Conservation (phyloP, 805 yeast species). For the Kodamaea nitidulidarum region DNA sequence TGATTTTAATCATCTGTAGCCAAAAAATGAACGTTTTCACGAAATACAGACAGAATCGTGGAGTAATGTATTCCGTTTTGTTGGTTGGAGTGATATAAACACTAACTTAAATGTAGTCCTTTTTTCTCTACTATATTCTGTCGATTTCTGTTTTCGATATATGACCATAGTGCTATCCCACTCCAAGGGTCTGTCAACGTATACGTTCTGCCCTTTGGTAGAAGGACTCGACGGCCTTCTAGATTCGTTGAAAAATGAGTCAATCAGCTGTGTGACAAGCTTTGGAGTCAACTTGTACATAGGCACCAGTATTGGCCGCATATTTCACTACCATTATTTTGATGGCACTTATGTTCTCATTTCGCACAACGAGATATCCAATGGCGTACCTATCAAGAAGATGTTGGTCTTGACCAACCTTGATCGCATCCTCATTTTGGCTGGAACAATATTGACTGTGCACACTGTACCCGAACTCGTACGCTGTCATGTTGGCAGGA, state of each 20-base stretch:
- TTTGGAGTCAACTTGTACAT: constrained; percentile 31
- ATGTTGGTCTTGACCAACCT: constrained; percentile 24
- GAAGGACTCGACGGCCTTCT: constrained; percentile 6
- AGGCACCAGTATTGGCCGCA: constrained; percentile 33
- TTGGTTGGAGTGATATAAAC: too few species aligned
- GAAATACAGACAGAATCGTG: too few species aligned
- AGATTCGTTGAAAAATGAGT: constrained; percentile 2
- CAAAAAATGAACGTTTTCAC: too few species aligned
- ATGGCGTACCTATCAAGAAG: constrained; percentile 16
- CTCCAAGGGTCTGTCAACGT: constrained; percentile 3
- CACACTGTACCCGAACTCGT: constrained; percentile 36
- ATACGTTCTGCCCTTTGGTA: constrained; percentile 10
- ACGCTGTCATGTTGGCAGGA: constrained; percentile 33
- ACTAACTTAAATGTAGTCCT: too few species aligned
- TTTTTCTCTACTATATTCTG: neutral
- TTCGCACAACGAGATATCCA: constrained; percentile 17
- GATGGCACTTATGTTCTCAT: constrained; percentile 37
- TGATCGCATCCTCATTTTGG: constrained; percentile 23
- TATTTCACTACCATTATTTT: constrained; percentile 37
- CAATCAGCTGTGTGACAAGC: constrained; percentile 19
- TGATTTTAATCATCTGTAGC: too few species aligned
- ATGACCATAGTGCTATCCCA: constrained; percentile 7
- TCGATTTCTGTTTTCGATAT: neutral
- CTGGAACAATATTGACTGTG: constrained; percentile 23
- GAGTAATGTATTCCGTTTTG: too few species aligned